Evolutionary conservation across 768 basidiomycete species (phyloP), one percentile per base, ranked within the genome.

Genomic region (Tulasnella sp.): DNA sequence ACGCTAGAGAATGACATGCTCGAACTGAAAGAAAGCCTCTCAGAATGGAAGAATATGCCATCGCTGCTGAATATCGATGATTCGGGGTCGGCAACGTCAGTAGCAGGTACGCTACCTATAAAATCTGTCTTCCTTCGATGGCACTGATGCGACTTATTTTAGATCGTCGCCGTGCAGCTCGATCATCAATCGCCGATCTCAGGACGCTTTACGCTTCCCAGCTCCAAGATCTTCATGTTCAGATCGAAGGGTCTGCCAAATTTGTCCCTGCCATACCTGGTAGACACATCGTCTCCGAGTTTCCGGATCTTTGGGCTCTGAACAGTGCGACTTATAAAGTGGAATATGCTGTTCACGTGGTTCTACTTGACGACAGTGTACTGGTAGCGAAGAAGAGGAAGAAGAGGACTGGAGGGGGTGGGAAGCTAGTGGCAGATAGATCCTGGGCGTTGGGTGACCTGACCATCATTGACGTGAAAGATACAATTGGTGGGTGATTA

Each of bases 1-100:
- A 85, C 88, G 1, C 80, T 99, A 26, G 96, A 99, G 75, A 94
- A 93, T 68, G 94, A 97, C 70, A 89, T 98, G 86, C 79, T 97
- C 29, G 94, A 98, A 68, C 81, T 99, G 70, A 97, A 96, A 70
- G 91, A 94, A 58, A 80, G 87, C 4, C 77, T 98, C 3, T 84
- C 88, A 11, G 96, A 99, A 68, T 98, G 94, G 86, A 93, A 94
- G 71, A 83, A 83, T 58, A 92, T 98, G 80, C 95, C 96, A 0
- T 89, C 92, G 5, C 78, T 91, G 19, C 77, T 99, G 17, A 90
- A 94, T 64, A 86, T 97, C 60, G 88, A 91, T 52, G 91, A 87
- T 68, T 84, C 83, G 15, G 68, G 43, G 49, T 81, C 56, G 9
- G 26, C 56, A 3, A 34, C 83, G 41, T 83, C 81, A 19, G 77